These are phyloP conservation scores for Isoetes taiwanensis DNA, from an alignment of 75 land plant species.

Conservation along the genomic window DNA sequence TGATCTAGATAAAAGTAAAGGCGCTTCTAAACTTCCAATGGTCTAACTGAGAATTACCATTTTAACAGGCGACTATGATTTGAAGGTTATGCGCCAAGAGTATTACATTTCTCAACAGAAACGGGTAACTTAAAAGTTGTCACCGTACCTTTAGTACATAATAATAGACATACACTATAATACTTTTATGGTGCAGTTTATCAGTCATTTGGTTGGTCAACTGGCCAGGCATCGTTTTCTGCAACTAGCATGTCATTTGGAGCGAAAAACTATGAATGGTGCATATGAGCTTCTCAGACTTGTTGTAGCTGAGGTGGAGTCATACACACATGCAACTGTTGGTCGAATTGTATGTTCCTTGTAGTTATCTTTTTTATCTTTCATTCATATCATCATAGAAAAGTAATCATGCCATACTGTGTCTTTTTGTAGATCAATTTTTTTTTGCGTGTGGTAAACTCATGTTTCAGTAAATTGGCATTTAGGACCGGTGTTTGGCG, in stretches of 20 bases:
- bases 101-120: constrained; percentile 80
- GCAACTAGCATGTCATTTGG: constrained; percentile 81
- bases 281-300: constrained; percentile 75
- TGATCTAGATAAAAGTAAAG: no score
- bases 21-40: no score
- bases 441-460: background rate
- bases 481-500: constrained; percentile 59
- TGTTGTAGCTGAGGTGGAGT: constrained; percentile 70
- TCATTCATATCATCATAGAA: no score
- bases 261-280: constrained; percentile 76
- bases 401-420: no score
- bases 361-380: no score
- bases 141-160: no score
- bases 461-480: background rate
- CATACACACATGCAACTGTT: constrained; percentile 49
- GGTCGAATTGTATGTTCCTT: constrained; percentile 66
- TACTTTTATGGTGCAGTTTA: constrained; percentile 49
- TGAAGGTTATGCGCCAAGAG: constrained; percentile 99
- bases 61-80: constrained; percentile 94
- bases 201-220: constrained; percentile 78
- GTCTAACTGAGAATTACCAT: no score
- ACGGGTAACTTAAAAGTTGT: no score
- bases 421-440: background rate
- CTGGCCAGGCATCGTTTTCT: constrained; percentile 79
- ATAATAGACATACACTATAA: no score